Conservation (phyloP, 495 filamentous ascomycete species). For the Staphylotrichum longicolle region DNA sequence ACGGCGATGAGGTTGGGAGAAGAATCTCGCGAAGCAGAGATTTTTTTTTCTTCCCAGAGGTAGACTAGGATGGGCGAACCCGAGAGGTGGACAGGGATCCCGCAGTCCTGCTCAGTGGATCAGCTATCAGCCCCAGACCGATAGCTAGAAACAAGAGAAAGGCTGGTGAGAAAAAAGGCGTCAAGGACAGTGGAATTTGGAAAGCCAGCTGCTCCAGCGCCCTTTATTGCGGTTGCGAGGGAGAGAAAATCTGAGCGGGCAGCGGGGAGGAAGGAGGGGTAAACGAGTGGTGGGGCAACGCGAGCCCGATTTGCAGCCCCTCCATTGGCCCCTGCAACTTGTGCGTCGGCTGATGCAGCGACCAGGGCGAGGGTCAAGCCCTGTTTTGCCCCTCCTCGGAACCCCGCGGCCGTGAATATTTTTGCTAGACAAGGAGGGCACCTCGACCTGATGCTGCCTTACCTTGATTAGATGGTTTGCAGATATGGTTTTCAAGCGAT, state of each 20-base stretch:
- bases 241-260: conserved; percentile 28
- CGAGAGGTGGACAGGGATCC: conserved; percentile 26
- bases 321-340: conserved; percentile 30
- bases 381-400: conserved; percentile 37
- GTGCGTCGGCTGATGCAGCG: conserved; percentile 34
- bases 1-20: conserved; percentile 23
- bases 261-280: conserved; percentile 32
- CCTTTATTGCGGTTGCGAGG: conserved; percentile 30
- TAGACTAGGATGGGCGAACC: conserved; percentile 20
- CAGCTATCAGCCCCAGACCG: conserved; percentile 35
- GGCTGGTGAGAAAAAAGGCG: conserved; percentile 21
- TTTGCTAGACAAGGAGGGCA: neutral
- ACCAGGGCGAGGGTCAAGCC: conserved; percentile 36
- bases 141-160: conserved; percentile 25
- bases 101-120: conserved; percentile 28
- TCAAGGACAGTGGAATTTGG: conserved; percentile 23
- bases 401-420: conserved; percentile 14
- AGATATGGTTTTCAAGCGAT: neutral
- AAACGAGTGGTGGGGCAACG: conserved; percentile 33
- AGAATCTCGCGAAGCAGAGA: conserved; percentile 32
- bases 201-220: conserved; percentile 30
- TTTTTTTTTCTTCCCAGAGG: conserved; percentile 31
- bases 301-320: conserved; percentile 23
- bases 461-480: neutral
- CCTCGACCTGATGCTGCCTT: neutral